Base-by-base conservation (phyloP, 371 early-diverging fungal genomes). In the Paramicrosporidium saccamoebae region DNA sequence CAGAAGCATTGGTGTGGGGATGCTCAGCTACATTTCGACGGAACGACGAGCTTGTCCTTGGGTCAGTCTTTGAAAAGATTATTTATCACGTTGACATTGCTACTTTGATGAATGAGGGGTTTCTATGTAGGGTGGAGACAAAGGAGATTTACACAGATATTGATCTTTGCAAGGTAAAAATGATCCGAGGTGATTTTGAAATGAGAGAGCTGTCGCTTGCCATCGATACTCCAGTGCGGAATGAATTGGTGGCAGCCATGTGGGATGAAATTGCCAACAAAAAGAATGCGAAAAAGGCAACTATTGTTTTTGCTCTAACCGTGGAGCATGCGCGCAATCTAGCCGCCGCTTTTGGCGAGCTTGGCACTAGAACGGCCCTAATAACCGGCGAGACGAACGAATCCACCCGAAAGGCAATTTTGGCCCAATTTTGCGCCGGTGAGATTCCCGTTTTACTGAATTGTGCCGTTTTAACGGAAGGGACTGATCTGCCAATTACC, bases 21-120 rank as follows among this genome's bases (percentile, higher is more conserved):
- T 84, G 81, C 27, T 75, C 84, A 7, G 88, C 84, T 0, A 84
- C 90, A 0, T 50, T 78, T 6, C 38, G 58, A 12, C 48, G 90
- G 7, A 62, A 69, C 33, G 90, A 88, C 31, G 77, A 75, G 1
- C 19, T 66, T 7, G 46, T 43, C 11, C 43, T 88, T 3, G 30
- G 31, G 3, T 35, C 29, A 1, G 51, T 59, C 2, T 88, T 84
- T 36, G 65, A 78, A 13, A 26, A 64, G 10, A 52, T 88, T 19
- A 54, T 59, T 0, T 88, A 53, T 37, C 60, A 69, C 17, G 47
- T 50, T 26, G 48, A 50, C 16, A 62, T 84, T 22, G 22, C 58
- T 5, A 53, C 62, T 3, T 73, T 88, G 78, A 67, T 88, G 16
- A 47, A 51, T 14, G 58, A 72, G 10, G 50, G 53, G 12, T 66